Evolutionary conservation across 1,139 yeast genomes (phyloP).

Genomic region (Pichia norvegensis): DNA sequence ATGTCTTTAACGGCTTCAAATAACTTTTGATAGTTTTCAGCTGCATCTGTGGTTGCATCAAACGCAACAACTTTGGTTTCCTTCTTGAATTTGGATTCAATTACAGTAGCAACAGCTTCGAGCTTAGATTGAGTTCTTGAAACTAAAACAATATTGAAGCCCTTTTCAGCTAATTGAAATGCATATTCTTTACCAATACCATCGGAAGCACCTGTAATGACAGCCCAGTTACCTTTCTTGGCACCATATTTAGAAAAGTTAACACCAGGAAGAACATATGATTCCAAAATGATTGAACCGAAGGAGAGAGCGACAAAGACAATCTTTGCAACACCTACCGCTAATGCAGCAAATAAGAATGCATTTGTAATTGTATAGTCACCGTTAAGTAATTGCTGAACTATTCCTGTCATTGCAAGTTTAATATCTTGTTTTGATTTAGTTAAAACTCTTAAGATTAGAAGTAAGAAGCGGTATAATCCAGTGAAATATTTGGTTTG

Average conservation of each 20-base stretch:
- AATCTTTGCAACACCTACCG: conserved; percentile 47
- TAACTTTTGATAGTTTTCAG: conserved; percentile 47
- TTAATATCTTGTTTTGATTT: neutral
- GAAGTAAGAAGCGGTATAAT: neutral
- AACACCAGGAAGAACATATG: conserved; percentile 58
- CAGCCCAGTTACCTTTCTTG: conserved; percentile 66
- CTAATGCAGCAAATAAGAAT: conserved; percentile 31
- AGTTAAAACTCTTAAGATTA: neutral
- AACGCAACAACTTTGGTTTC: conserved; percentile 63
- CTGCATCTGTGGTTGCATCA: conserved; percentile 60
- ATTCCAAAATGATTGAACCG: conserved; percentile 42
- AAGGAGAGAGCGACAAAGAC: conserved; percentile 35
- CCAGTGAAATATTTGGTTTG: neutral
- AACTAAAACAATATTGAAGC: conserved; percentile 74
- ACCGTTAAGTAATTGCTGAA: conserved; percentile 1
- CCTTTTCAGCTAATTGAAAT: conserved; percentile 72
- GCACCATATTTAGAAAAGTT: conserved; percentile 68
- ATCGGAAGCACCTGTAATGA: conserved; percentile 94
- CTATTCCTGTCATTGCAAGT: neutral
- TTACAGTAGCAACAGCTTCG: conserved; percentile 55
- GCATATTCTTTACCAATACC: conserved; percentile 95
- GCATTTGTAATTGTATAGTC: conserved; percentile 18
- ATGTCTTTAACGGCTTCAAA: conserved; percentile 41
- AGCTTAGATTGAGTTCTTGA: conserved; percentile 80
- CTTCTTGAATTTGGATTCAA: conserved; percentile 53